These are phyloP conservation scores for Cystobasidium onofrii DNA, from an alignment of 768 basidiomycete genomes.

Conservation along the genomic window DNA sequence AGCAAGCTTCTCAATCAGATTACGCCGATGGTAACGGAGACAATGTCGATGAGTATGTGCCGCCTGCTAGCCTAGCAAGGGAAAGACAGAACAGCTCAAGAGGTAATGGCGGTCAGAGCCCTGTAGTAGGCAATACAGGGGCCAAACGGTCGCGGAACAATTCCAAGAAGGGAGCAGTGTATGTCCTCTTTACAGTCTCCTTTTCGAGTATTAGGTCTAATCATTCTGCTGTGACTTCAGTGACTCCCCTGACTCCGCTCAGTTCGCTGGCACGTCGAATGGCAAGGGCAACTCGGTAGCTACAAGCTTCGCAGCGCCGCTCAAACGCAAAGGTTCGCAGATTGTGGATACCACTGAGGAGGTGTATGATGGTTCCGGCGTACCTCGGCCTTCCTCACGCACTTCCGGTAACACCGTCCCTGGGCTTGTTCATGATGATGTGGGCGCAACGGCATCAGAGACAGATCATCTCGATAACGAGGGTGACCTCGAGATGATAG, in stretches of 20 bases:
- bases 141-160: background rate
- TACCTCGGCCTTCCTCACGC: background rate
- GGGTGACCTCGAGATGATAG: constrained; percentile 27
- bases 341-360: constrained; percentile 6
- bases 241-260: background rate
- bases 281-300: background rate
- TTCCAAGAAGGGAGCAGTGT: constrained; percentile 1
- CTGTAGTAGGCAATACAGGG: background rate
- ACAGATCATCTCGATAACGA: constrained; percentile 52
- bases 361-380: background rate
- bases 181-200: background rate
- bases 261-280: background rate
- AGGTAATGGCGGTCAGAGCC: background rate
- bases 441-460: constrained; percentile 33
- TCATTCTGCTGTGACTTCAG: background rate
- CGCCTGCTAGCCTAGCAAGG: background rate
- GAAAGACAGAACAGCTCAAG: background rate
- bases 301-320: background rate
- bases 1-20: constrained; percentile 3
- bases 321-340: constrained; percentile 2
- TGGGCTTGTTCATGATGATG: background rate
- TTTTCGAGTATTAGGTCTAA: background rate
- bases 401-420: background rate
- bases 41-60: background rate
- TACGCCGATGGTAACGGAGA: background rate